A percentile compares a stretch with the other conserved stretches of the same genome.
Conservation (phyloP, 2,329 filamentous ascomycete genomes). For the Neonectria faginata region DNA sequence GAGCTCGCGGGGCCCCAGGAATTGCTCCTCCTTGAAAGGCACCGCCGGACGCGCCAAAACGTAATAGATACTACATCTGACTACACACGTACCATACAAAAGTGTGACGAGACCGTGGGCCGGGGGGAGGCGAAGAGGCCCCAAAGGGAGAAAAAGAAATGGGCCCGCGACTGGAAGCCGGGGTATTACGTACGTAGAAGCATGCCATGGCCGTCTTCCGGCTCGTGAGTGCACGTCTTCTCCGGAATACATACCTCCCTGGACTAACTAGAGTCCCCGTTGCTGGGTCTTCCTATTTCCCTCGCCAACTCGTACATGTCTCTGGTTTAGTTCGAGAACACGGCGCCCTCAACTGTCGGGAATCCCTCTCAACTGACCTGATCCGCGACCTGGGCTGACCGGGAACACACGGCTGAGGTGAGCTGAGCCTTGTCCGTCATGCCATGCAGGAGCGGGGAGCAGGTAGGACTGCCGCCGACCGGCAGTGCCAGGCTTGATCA, state of each 20-base stretch:
- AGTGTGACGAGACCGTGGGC: conserved; percentile 2
- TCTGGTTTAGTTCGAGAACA: not conserved
- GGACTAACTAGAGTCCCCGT: not conserved
- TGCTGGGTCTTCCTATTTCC: not conserved
- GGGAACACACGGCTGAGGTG: conserved; percentile 1
- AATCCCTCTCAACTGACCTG: not conserved
- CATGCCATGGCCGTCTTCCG: conserved; percentile 1
- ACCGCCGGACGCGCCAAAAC: conserved; percentile 34
- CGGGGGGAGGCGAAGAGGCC: not conserved
- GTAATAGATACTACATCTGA: conserved; percentile 43
- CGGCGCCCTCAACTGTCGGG: not conserved
- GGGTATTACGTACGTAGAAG: conserved; percentile 8
- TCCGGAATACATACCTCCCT: not conserved
- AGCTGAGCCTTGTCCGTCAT: not conserved
- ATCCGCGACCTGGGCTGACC: conserved; percentile 3
- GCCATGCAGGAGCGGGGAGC: conserved; percentile 16
- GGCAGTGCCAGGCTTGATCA: conserved; percentile 8
- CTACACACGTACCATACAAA: conserved; percentile 25
- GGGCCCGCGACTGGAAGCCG: conserved; percentile 10
- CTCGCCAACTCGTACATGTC: conserved; percentile 1
- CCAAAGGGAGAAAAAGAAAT: conserved; percentile 3
- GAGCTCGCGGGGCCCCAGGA: conserved; percentile 45
- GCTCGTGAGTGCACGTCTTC: not conserved
- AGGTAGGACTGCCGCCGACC: conserved; percentile 15
- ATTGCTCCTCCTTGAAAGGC: conserved; percentile 22